A percentile compares a stretch with the other conserved stretches of the same genome.
Evolutionary conservation across 2,329 filamentous ascomycete genomes (phyloP).

Genomic region (Neonectria sp.): DNA sequence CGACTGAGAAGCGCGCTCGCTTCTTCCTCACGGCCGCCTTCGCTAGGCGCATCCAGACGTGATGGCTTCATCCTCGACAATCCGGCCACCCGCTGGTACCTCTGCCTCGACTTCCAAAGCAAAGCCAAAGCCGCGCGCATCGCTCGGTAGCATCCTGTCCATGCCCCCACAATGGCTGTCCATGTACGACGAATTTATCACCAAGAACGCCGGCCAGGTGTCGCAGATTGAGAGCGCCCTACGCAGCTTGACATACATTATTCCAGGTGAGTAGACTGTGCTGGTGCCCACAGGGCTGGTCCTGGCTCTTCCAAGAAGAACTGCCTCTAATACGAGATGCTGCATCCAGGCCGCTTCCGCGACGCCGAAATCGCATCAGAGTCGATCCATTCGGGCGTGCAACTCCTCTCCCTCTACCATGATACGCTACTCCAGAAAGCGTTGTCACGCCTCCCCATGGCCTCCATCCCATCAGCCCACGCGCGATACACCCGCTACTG

Average conservation of each 20-base stretch:
- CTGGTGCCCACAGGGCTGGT: neutral
- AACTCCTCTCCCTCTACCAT: conserved; percentile 93
- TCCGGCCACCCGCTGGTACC: conserved; percentile 29
- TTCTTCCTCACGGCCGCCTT: conserved; percentile 13
- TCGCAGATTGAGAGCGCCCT: conserved; percentile 95
- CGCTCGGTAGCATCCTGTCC: conserved; percentile 61
- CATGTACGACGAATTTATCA: conserved; percentile 91
- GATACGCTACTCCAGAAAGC: conserved; percentile 83
- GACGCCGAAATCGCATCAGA: conserved; percentile 97
- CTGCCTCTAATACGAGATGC: conserved; percentile 21
- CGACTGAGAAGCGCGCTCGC: conserved; percentile 26
- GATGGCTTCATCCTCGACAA: conserved; percentile 43
- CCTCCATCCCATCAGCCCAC: conserved; percentile 70
- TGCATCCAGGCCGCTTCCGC: conserved; percentile 78
- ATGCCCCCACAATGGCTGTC: conserved; percentile 76
- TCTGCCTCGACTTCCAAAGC: conserved; percentile 38
- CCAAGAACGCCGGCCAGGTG: conserved; percentile 93
- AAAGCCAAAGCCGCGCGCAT: conserved; percentile 40
- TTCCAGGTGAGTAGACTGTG: conserved; percentile 74
- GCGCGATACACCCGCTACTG: conserved; percentile 78
- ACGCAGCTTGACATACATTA: conserved; percentile 94
- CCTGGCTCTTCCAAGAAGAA: neutral
- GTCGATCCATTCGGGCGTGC: conserved; percentile 89
- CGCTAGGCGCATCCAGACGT: conserved; percentile 18
- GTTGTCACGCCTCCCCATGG: conserved; percentile 71